Base-by-base conservation (phyloP, 441 rosid genomes). In the Populus tomentosa region DNA sequence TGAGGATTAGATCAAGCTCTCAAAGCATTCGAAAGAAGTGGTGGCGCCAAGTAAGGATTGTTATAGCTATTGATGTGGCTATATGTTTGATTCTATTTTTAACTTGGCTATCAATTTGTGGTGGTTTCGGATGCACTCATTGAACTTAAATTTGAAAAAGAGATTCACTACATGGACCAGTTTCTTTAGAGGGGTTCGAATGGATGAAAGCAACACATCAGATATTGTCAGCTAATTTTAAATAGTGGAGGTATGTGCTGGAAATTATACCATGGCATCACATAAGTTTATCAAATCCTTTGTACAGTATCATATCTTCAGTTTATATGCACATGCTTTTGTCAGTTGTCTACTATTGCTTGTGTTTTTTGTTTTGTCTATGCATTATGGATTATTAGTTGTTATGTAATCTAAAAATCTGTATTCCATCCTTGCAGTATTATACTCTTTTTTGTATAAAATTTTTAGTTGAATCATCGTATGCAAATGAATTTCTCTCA, bases 11-110 rank as follows among this genome's bases (percentile, higher is more conserved):
- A 81, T 85, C 95, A 28, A 84, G 78, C 69, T 79, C 90, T 26
- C 90, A 86, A 75, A 88, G 94, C 83, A n/a, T n/a, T n/a, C n/a
- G n/a, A n/a, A n/a, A n/a, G n/a, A n/a, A n/a, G n/a, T n/a, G n/a
- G n/a, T n/a, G 95, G 79, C 90, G 87, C 63, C 94, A 87, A 78
- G 91, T 94, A 28, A 78, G 85, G 77, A 89, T 90, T 72, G 85
- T 91, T 84, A 92, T 94, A 72, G 91, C 89, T 4, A 81, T 94
- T 59, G 96, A 92, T 86, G 92, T 86, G 14, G 93, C 88, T 78
- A 85, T 94, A 75, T 94, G 97, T 69, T 85, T 85, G 36, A 79
- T 89, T 35, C 78, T 91, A 35, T 84, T 91, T 74, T 81, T 81
- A 73, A 82, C 89, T 79, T 94, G 98, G 97, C 78, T 93, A 80